A percentile compares a stretch with the other conserved stretches of the same genome.
Conservation (phyloP, 139 green algal genomes). For the Coccomyxa sp. region DNA sequence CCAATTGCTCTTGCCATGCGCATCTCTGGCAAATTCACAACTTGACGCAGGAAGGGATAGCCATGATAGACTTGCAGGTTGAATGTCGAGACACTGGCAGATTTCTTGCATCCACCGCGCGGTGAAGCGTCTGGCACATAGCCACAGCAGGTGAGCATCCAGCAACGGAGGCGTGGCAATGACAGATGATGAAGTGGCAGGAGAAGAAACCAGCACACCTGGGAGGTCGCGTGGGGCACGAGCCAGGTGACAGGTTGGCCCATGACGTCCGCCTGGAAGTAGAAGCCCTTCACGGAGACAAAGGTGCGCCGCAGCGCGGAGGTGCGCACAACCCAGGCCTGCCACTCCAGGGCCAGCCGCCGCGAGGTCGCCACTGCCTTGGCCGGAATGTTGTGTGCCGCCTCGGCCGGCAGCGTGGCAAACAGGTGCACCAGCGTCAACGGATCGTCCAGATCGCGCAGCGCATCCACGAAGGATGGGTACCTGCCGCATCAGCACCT, state of each 20-base stretch:
- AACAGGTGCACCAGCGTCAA: slow-evolving; percentile 97
- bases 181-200: no score
- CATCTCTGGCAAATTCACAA: no score
- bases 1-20: no score
- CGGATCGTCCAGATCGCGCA: slow-evolving; percentile 97
- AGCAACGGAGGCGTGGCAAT: no score
- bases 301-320: slow-evolving; percentile 88
- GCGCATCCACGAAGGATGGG: slow-evolving; percentile 93
- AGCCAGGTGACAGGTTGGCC: slow-evolving; percentile 95
- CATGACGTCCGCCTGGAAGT: slow-evolving; percentile 92
- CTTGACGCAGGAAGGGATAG: no score
- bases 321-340: slow-evolving; percentile 65
- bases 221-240: slow-evolving; percentile 81
- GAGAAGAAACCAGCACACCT: slow-evolving; percentile 24
- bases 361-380: slow-evolving; percentile 28
- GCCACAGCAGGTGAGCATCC: no score
- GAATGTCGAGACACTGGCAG: no score
- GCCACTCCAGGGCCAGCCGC: slow-evolving; percentile 88
- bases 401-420: slow-evolving; percentile 77
- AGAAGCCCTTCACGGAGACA: slow-evolving; percentile 96
- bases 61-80: no score
- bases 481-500: slow-evolving; percentile 60
- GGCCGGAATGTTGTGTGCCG: slow-evolving; percentile 48
- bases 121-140: no score
- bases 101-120: no score